Base-by-base conservation (phyloP, 148 eudicot genomes). In the Fallopia convolvulus region DNA sequence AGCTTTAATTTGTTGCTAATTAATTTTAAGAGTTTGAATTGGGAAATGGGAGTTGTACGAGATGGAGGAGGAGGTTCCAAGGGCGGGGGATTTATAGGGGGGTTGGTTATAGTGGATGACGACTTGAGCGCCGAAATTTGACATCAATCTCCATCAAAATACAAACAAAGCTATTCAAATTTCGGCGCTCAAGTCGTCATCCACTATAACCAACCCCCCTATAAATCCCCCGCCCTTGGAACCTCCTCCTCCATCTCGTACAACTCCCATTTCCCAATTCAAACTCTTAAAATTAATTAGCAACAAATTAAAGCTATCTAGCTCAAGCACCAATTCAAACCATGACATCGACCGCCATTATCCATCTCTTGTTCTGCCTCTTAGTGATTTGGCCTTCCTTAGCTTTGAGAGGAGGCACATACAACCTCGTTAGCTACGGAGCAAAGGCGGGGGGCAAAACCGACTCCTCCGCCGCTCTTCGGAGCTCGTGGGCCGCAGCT, bases 401-500 rank as follows among this genome's bases (percentile, higher is more conserved):
- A 61, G 68, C 68, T 11, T 23, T 21, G 36, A 39, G 36, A 17
- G 47, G 21, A 32, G 15, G 15, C 47, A 3, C 5, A 42, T 75
- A 14, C 63, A 75, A 23, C 77, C 7, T 75, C 32, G 2, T 49
- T 9, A 33, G 18, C 77, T 75, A 14, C 3, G 87, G 87, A 3
- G 87, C 82, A 13, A 82, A 20, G 8, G 9, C 82, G 0, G 80
- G 81, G 8, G 85, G 82, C 60, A 5, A 7, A 8, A 46, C 80
- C 0, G 87, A 80, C 84, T 66, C 87, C 0, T 78, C 82, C 0
- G 74, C 41, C 47, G 80, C 83, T 6, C 77, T 85, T 26, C 44
- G 49, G 30, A 68, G 66, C 1, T 84, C 83, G 7, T 87, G 90
- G 90, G 70, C 60, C 14, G 18, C 76, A 4, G 86, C 87, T 5